A percentile compares a stretch with the other conserved stretches of the same genome.
phyloP scores from a whole-genome alignment of 2,329 filamentous ascomycete species.

The Colletotrichum sp. region DNA sequence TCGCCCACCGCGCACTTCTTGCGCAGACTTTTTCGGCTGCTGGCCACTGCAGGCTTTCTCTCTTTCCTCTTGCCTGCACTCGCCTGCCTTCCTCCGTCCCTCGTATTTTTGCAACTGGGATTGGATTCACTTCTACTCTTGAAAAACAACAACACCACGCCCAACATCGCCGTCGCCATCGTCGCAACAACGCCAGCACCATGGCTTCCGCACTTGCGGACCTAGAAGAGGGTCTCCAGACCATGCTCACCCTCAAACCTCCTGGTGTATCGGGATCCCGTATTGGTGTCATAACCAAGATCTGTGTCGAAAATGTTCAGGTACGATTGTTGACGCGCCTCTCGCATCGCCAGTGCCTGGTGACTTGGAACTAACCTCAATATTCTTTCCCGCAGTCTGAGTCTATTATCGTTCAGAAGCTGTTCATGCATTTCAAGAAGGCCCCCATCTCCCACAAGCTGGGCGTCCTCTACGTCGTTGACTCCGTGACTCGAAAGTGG shows the following conservation, averaged over 20 bases:
- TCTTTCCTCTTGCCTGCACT: neutral
- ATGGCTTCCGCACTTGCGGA: conserved; percentile 87
- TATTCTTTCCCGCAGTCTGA: conserved; percentile 69
- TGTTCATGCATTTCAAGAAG: conserved; percentile 97
- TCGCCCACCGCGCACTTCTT: neutral
- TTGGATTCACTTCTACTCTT: neutral
- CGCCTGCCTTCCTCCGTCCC: neutral
- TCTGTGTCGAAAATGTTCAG: conserved; percentile 91
- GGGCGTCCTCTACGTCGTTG: conserved; percentile 99
- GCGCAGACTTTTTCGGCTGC: neutral
- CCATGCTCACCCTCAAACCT: conserved; percentile 88
- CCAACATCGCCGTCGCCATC: neutral
- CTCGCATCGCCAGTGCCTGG: neutral
- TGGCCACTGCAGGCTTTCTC: neutral
- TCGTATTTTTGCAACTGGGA: conserved; percentile 3
- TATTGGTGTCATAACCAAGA: conserved; percentile 83
- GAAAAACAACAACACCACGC: neutral
- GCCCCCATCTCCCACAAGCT: conserved; percentile 94
- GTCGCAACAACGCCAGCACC: conserved; percentile 27
- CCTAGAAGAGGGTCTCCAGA: conserved; percentile 87
- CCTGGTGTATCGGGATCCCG: conserved; percentile 94
- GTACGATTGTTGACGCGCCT: conserved; percentile 56
- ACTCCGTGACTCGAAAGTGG: conserved; percentile 99
- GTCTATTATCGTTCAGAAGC: conserved; percentile 92
- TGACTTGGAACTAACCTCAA: conserved; percentile 29